phyloP scores from a whole-genome alignment of 179 eudicot species.

The Camellia oleifera region DNA sequence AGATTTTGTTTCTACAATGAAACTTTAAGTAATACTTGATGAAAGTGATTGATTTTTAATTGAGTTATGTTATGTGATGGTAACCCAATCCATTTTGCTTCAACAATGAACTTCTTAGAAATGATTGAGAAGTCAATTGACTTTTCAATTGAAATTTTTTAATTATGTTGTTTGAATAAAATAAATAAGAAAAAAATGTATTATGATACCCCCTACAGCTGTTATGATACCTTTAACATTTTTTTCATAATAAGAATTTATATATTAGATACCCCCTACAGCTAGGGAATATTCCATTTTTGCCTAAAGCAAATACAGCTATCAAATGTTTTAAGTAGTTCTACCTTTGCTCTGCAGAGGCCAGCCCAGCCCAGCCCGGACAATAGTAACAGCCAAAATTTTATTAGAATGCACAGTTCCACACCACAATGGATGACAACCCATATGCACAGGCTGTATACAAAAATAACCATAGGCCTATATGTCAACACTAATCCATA shows the following conservation, averaged over 20 bases:
- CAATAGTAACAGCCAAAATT: too few relatives aligned
- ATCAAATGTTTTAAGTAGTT: neutral
- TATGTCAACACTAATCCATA: neutral
- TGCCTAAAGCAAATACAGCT: neutral
- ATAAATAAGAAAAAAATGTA: too few relatives aligned
- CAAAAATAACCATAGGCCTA: neutral
- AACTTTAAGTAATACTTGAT: neutral
- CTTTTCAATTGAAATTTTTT: neutral
- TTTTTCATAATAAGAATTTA: too few relatives aligned
- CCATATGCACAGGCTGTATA: too few relatives aligned
- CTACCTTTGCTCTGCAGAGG: neutral
- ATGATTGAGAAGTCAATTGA: neutral
- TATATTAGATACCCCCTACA: too few relatives aligned
- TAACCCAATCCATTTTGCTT: neutral
- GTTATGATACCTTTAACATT: too few relatives aligned
- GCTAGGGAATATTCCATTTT: too few relatives aligned
- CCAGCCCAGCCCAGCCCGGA: neutral
- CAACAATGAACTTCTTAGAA: neutral
- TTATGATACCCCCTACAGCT: neutral
- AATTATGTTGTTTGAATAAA: neutral
- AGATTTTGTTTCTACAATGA: neutral
- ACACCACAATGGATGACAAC: too few relatives aligned
- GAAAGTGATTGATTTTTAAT: neutral
- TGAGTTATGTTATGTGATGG: neutral
- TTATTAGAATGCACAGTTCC: too few relatives aligned